Base-by-base conservation (phyloP, 2,329 filamentous ascomycete species). In the Chaetomium sp. region DNA sequence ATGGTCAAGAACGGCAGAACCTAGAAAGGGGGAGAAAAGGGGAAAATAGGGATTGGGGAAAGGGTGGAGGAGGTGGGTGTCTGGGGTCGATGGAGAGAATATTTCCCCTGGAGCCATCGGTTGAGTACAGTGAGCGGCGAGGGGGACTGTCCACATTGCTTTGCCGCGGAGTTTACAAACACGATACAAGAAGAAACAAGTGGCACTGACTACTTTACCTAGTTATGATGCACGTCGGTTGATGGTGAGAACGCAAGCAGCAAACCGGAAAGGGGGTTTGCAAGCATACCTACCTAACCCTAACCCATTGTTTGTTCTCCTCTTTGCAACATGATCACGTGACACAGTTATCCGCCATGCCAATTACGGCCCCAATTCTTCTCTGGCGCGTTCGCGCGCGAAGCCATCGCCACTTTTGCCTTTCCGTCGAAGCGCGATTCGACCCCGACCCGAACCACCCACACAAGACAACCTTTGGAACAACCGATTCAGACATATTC, bases 381-480 rank as follows among this genome's bases (percentile, higher is more conserved):
- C n/a, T 42, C 38, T 42, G 38, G n/a, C 49, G 56, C 59, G 49
- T 45, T n/a, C 10, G 35, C 35, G 35, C 35, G 33, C 4, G 51
- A 56, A 54, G 47, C 62, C 29, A 61, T 64, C 57, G 53, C 58
- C 29, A 59, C 55, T 61, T 64, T 64, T 9, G 25, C 27, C 3
- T 21, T 38, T 49, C 19, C 4, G 12, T 16, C 29, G 4, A 25
- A 29, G 23, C 47, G 31, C 31, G 2, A 31, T 12, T 23, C 4
- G 1, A 29, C 8, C 42, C 25, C 25, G 57, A 3, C 13, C 10
- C 8, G 42, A 23, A 51, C 38, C 23, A 19, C 16, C 35, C 12
- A 13, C 42, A 9, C 27, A 31, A 42, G 21, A 10, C 12, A 35
- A 35, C 12, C n/a, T 16, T 8, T 6, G 1, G 4, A 23, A 3